phyloP scores from a whole-genome alignment of 192 early-diverging fungal genomes.

The Spizellomyces punctatus region DNA sequence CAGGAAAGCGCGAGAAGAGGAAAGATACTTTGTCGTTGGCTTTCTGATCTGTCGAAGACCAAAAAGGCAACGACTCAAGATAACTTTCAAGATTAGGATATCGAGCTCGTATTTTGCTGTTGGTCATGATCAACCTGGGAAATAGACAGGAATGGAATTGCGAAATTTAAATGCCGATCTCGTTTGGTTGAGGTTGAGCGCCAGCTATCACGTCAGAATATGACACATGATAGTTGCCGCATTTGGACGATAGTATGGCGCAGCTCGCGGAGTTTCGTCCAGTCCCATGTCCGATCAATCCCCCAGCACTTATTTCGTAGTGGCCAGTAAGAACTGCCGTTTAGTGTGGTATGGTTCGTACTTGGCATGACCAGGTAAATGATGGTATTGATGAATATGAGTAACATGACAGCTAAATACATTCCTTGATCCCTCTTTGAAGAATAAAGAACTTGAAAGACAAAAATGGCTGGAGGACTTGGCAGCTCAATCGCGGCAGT shows the following conservation, averaged over 20 bases:
- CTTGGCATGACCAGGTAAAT: not conserved
- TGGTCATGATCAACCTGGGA: not conserved
- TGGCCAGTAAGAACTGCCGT: too few species aligned
- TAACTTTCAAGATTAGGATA: slow-evolving; percentile 12
- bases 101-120: not conserved
- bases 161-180: not conserved
- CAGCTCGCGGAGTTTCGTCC: too few species aligned
- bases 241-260: too few species aligned
- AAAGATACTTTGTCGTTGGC: slow-evolving; percentile 9
- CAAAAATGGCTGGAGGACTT: not conserved
- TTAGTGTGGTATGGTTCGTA: not conserved
- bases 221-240: not conserved
- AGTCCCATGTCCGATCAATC: too few species aligned
- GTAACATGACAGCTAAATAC: not conserved
- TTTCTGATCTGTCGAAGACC: slow-evolving; percentile 14
- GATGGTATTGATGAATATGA: not conserved
- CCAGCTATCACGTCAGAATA: not conserved
- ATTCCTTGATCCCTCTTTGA: not conserved
- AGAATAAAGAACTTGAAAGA: not conserved
- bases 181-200: not conserved
- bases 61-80: slow-evolving; percentile 11
- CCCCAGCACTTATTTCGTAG: too few species aligned
- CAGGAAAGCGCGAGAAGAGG: slow-evolving; percentile 29
- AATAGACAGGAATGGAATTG: not conserved
- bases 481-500: not conserved